Base-by-base conservation (phyloP, 805 yeast species). In the Yamadazyma laniorum region DNA sequence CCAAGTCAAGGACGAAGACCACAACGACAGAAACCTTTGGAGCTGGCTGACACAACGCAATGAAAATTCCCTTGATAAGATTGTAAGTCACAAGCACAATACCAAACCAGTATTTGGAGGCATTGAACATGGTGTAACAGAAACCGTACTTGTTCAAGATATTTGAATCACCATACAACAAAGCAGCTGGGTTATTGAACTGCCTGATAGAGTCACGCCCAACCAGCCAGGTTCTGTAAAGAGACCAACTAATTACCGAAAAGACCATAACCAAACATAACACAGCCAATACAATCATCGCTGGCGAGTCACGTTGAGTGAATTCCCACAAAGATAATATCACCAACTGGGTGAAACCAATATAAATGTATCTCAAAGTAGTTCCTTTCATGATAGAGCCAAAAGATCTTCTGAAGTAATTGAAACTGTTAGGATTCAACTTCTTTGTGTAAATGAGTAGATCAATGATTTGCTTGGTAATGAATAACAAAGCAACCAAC, bases 291-390 rank as follows among this genome's bases (percentile, higher is more conserved):
- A 87, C 89, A 41, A 90, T 78, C 21, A 90, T 88, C 1, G 96
- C 96, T 1, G 95, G 84, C 1, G 96, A 88, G 54, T 90, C 96
- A 36, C 74, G 65, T 52, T 73, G 74, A 6, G 83, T 77, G 59
- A 88, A 89, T 65, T 90, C 96, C 93, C 95, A 90, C 38, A 89
- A 69, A 8, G 95, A 80, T 41, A 90, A 72, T 36, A 89, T 77
- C 13, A 80, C 70, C 41, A 90, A 63, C 59, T 89, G 95, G 3
- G 95, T 80, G 60, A 86, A 88, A 0, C 95, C 96, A 55, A 90
- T 86, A 51, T 77, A 82, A 39, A 87, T 73, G 53, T 88, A 84
- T 58, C 95, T 76, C 48, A 86, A 73, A 37, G 90, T 48, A 2
- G 93, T 72, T 32, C 96, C 96, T 58, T 86, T 89, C 48, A 88